Evolutionary conservation across 106 monocot species (phyloP), one percentile per base, ranked within the genome.

Genomic region (Dendrobium chrysotoxum): DNA sequence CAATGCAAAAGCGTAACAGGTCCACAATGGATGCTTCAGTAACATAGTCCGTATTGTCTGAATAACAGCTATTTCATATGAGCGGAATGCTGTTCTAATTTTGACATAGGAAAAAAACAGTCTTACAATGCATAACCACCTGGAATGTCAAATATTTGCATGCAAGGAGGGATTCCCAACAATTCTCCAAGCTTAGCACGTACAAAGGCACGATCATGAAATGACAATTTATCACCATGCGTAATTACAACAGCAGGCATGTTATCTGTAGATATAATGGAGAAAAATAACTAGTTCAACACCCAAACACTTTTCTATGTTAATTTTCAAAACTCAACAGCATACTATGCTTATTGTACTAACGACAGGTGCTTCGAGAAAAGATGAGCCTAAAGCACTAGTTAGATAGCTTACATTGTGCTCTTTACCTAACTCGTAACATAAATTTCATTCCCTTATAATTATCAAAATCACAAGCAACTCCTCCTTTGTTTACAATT

Each of bases 121-220:
- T 21, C 23, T 28, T 42, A 41, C 23, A 26, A 31, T 26, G 23
- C 16, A 35, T 21, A 23, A 72, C 81, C 74, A 93, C 93, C 88
- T 83, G 90, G 81, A 55, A 93, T 90, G 68, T 88, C 86, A 82
- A 90, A 93, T 50, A 93, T 88, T 72, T 93, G 93, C 79, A 57
- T 76, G 70, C 38, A 71, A 4, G 83, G 85, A 72, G 86, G 86
- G 81, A 93, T 82, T 17, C 86, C 85, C 21, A 93, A 64, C 7
- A 87, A 18, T 26, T 90, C 85, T 64, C 78, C 85, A 73, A 93
- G 73, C 55, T 83, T 45, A 76, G 45, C 72, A 5, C 82, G 77
- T 39, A 87, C 86, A 81, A 17, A 72, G 64, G 83, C 83, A 74
- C 88, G 86, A 1, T 90, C 83, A 79, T 28, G 7, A 28, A 67